Conservation (phyloP, 2,329 filamentous ascomycete species). For the Berkeleyomyces basicola region DNA sequence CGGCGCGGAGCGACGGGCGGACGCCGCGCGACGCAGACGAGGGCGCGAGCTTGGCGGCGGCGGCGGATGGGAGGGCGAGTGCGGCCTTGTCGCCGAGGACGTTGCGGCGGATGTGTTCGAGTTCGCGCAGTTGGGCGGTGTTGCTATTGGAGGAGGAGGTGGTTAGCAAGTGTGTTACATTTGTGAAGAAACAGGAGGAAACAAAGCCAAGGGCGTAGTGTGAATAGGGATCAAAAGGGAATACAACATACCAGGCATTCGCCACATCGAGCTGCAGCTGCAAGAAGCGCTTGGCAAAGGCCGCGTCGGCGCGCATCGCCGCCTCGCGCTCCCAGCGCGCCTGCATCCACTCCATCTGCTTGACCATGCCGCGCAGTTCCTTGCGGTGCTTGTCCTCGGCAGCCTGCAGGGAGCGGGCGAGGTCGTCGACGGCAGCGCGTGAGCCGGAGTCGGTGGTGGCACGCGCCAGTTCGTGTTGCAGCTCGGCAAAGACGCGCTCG, state of each 20-base stretch:
- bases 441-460: slow-evolving; percentile 17
- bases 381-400: slow-evolving; percentile 46
- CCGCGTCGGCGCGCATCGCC: slow-evolving; percentile 60
- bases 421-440: slow-evolving; percentile 19
- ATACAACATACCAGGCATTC: slow-evolving; percentile 64
- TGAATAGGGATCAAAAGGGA: neutral
- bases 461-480: slow-evolving; percentile 17
- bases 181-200: slow-evolving; percentile 6
- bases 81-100: slow-evolving; percentile 23
- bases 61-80: slow-evolving; percentile 8
- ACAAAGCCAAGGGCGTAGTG: neutral
- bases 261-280: slow-evolving; percentile 65
- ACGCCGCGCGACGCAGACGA: slow-evolving; percentile 5
- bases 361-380: slow-evolving; percentile 65
- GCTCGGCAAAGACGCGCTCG: neutral
- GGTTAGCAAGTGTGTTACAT: neutral
- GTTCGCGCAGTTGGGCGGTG: slow-evolving; percentile 72
- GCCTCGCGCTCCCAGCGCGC: slow-evolving; percentile 68
- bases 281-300: slow-evolving; percentile 77
- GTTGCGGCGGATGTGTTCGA: slow-evolving; percentile 54
- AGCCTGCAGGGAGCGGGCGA: slow-evolving; percentile 26
- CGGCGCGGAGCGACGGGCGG: slow-evolving; percentile 25
- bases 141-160: slow-evolving; percentile 44
- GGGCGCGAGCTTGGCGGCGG: slow-evolving; percentile 9
- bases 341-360: slow-evolving; percentile 84